Percentiles rank a stretch among this genome's conserved stretches.
These are phyloP conservation scores for Phytophthora quininea DNA, from an alignment of 352 stramenopile genomes.

Conservation along the genomic window DNA sequence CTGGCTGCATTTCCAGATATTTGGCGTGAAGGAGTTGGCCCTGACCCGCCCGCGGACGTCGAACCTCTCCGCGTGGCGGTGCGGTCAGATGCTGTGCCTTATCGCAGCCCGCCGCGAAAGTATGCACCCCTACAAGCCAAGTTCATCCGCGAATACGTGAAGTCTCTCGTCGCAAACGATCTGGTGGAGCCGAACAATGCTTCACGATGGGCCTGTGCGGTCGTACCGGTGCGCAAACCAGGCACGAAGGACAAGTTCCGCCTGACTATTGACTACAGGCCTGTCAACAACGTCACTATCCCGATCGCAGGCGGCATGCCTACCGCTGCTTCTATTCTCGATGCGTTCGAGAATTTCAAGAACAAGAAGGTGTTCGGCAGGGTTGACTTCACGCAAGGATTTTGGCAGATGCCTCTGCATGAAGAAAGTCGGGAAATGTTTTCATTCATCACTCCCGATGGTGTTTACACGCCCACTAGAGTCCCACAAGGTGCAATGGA, in stretches of 20 bases:
- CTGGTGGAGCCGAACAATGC: slow-evolving; percentile 7
- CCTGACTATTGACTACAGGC: slow-evolving; percentile 4
- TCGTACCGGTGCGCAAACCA: neutral
- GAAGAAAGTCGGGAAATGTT: slow-evolving; percentile 20
- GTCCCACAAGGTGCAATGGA: slow-evolving; percentile 13
- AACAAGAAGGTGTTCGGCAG: slow-evolving; percentile 7
- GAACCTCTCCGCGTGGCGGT: slow-evolving; percentile 1
- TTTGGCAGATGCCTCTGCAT: slow-evolving; percentile 31
- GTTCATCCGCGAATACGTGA: slow-evolving; percentile 13
- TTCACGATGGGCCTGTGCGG: neutral
- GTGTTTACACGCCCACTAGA: slow-evolving; percentile 14
- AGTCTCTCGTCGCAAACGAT: neutral
- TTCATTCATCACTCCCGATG: slow-evolving; percentile 26
- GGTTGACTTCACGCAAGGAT: slow-evolving; percentile 33
- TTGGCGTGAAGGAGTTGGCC: neutral
- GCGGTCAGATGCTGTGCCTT: neutral
- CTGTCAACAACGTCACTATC: neutral
- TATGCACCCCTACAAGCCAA: slow-evolving; percentile 10
- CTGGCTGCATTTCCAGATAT: neutral
- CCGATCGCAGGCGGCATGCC: neutral
- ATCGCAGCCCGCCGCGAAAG: slow-evolving; percentile 4
- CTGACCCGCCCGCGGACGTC: neutral
- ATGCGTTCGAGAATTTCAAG: neutral
- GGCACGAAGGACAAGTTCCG: neutral
- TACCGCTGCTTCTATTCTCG: neutral